Evolutionary conservation across 305 asterid species (phyloP), one percentile per base, ranked within the genome.

Genomic region (Ajuga reptans): DNA sequence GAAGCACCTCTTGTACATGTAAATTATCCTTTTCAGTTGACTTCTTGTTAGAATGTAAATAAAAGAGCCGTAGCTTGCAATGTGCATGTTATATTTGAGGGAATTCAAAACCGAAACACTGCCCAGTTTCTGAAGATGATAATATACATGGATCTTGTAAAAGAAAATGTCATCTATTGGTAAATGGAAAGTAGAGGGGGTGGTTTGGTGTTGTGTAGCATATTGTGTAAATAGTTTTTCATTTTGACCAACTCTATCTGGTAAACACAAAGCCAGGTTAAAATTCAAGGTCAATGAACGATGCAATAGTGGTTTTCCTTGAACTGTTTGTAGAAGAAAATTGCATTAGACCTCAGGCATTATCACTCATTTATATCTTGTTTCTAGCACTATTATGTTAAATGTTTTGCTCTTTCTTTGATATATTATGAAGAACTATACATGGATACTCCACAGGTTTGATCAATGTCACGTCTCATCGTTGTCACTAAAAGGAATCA

Each of bases 401-500:
- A 49, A 3, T 43, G 9, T 49, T 4, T 47, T 9, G 54, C 4
- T 21, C 46, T 39, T 65, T 31, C 8, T 33, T 10, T 31, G 49
- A 34, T 71, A 33, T 54, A 24, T 60, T 59, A 4, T 37, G 17
- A 51, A 69, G 21, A 8, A 17, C 60, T 53, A 41, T 47, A 2
- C 9, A 39, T 66, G 57, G 76, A 27, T 64, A 76, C 6, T 52
- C 68, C 36, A 61, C 88, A 93, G 99, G 80, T 91, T 93, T 69
- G 97, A 93, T 82, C 84, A 86, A 69, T 91, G 87, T 79, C 56
- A 91, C 45, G 67, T 93, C 72, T 93, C 97, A 61, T 81, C 90
- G 4, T 77, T 79, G 77, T 83, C 99, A 36, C 83, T 87, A 61
- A 91, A 89, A 87, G 97, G 90, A 75, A 82, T 93, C 72, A 89